Evolutionary conservation across 305 asterid genomes (phyloP), one percentile per base, ranked within the genome.

Genomic region (Fraxinus sp.): DNA sequence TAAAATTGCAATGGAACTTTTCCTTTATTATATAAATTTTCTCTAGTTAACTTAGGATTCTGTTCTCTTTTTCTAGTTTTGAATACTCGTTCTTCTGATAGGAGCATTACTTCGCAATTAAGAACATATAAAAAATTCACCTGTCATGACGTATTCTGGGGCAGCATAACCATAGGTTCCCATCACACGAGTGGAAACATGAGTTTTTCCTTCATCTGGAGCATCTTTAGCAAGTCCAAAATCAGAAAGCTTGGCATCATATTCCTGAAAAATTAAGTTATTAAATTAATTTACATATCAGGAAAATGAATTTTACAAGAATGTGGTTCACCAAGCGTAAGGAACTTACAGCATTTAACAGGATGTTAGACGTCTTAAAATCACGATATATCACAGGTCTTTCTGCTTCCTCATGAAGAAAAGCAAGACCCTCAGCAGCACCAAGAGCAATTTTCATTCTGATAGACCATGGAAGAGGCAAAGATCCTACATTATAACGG

Each of bases 181-280:
- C 99, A 96, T 96, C 75, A 96, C 99, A 71, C 99, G 98, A 7
- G 99, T 96, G 26, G 99, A 96, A 75, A 96, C 99, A 62, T 96
- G 99, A 81, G 98, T 96, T 81, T 96, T 94, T 52, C 96, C 99
- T 80, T 95, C 98, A 83, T 96, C 98, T 1, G 99, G 99, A 59
- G 97, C 99, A 88, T 96, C 99, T 87, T 96, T 96, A 49, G 99
- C 99, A 76, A 96, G 99, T 80, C 99, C 99, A 85, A 96, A 96
- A 90, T 96, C 99, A 64, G 99, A 96, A 43, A 96, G 98, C 88
- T 92, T 96, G 82, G 99, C 97, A 86, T 93, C 93, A 83, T 96
- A 96, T 83, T 96, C 99, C 99, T 96, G 90, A 75, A 85, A 83
- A 71, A 57, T 35, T 59, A 52, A 52, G 70, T 57, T 4, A 68